Conservation (phyloP, 139 green algal genomes). For the Raphidocelis subcapitata region DNA sequence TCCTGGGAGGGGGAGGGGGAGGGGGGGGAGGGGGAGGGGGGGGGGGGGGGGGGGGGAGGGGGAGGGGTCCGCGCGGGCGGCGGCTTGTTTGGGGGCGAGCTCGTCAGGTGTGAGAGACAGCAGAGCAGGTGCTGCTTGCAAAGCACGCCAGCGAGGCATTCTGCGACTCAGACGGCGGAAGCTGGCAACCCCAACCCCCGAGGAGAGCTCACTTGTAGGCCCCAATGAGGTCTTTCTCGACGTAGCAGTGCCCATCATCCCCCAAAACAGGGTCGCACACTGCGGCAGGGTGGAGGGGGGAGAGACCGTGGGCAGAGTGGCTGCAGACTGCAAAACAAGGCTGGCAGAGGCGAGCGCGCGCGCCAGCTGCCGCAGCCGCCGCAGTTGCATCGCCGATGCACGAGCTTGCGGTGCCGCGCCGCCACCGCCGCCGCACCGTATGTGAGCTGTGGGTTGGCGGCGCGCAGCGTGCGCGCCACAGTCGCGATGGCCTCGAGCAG, state of each 20-base stretch:
- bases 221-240: slow-evolving; percentile 65
- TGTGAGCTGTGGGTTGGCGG: slow-evolving; percentile 60
- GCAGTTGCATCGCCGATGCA: not conserved
- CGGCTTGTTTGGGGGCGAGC: too few species aligned
- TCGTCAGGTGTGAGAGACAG: too few species aligned
- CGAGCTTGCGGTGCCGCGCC: not conserved
- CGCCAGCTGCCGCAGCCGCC: not conserved
- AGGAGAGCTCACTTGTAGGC: slow-evolving; percentile 45
- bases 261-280: slow-evolving; percentile 96
- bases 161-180: too few species aligned
- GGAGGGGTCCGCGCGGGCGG: too few species aligned
- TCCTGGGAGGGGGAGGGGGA: too few species aligned
- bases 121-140: too few species aligned
- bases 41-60: too few species aligned
- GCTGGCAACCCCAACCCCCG: too few species aligned
- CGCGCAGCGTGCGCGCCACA: slow-evolving; percentile 57
- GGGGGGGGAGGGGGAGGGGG: too few species aligned
- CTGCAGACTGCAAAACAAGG: not conserved
- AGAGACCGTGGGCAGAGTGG: too few species aligned
- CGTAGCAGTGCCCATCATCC: slow-evolving; percentile 87
- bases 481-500: slow-evolving; percentile 71
- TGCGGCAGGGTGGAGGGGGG: slow-evolving; percentile 2
- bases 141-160: too few species aligned
- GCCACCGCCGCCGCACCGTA: slow-evolving; percentile 45
- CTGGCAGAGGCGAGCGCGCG: not conserved